These are phyloP conservation scores for Paracamarosporium sp. DNA, from an alignment of 2,329 filamentous ascomycete genomes.

Conservation along the genomic window DNA sequence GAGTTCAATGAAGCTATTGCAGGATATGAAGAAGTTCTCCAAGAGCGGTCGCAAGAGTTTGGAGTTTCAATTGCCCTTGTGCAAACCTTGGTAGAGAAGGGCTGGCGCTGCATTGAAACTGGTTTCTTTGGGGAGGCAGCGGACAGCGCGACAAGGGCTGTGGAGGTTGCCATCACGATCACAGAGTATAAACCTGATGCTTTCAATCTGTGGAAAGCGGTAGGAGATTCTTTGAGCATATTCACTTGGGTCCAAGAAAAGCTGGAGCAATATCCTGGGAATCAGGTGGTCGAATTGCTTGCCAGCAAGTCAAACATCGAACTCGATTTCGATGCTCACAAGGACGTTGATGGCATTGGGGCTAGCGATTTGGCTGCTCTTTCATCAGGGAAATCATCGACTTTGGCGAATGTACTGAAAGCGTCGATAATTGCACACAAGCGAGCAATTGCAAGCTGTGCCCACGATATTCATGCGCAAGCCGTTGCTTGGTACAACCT, in stretches of 20 bases:
- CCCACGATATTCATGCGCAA: constrained; percentile 81
- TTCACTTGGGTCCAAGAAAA: constrained; percentile 81
- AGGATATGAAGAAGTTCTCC: constrained; percentile 77
- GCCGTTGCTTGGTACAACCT: constrained; percentile 98
- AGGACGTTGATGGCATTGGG: constrained; percentile 72
- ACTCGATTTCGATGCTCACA: constrained; percentile 63
- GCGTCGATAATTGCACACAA: constrained; percentile 86
- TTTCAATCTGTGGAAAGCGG: constrained; percentile 94
- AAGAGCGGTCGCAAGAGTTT: constrained; percentile 73
- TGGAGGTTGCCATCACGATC: constrained; percentile 71
- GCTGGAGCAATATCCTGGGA: constrained; percentile 66
- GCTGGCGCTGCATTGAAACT: constrained; percentile 77
- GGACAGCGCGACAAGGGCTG: constrained; percentile 71
- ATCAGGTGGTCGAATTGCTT: constrained; percentile 66
- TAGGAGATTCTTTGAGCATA: constrained; percentile 86
- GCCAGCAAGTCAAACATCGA: constrained; percentile 56
- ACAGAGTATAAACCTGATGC: constrained; percentile 68
- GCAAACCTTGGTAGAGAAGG: constrained; percentile 85
- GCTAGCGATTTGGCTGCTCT: constrained; percentile 42
- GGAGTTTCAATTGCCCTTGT: constrained; percentile 87
- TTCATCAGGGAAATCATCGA: constrained; percentile 17
- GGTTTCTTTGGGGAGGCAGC: constrained; percentile 86
- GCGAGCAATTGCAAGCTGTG: constrained; percentile 75
- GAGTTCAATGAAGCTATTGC: constrained; percentile 83
- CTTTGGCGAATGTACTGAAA: constrained; percentile 66